Evolutionary conservation across 345 rosid species (phyloP), one percentile per base, ranked within the genome.

Genomic region (Erysimum cheiranthoides): DNA sequence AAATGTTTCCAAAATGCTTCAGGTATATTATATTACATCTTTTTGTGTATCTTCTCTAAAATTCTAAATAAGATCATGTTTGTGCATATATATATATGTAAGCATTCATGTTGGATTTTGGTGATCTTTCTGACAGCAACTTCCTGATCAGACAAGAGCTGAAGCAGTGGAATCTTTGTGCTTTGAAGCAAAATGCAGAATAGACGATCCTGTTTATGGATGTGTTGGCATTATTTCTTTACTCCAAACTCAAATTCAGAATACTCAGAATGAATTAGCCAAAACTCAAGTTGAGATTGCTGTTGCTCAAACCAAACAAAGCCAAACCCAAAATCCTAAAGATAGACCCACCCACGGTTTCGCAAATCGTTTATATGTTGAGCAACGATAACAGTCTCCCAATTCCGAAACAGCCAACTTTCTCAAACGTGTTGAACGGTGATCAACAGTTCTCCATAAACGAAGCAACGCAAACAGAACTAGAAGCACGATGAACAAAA

Each of bases 1-100:
- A 72, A 89, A 87, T 61, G 93, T 88, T 61, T 86, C 80, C 60
- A 88, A 86, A 58, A 68, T 90, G 86, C 88, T 92, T 59, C 89
- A 86, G 88, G 93, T 86, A 81, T 8, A 18, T 31, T 38, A 28
- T 5, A n/a, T n/a, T n/a, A 40, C 10, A n/a, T 34, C 17, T n/a
- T n/a, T 25, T 39, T 71, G 35, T 75, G 21, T 66, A 66, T 80
- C 32, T 35, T 11, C 36, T 77, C n/a, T 25, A 40, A 14, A 42
- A 21, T 64, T 13, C 3, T 10, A 54, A 6, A 1, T 35, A 53
- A 62, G 47, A 70, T 70, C 10, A 43, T 5, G 10, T 42, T 35
- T 0, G 2, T 66, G 0, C 27, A 7, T 46, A n/a, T 35, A 49
- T 49, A 2, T 31, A 3, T n/a, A n/a, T n/a, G n/a, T n/a, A n/a